A percentile compares a stretch with the other conserved stretches of the same genome.
Conservation (phyloP, 805 yeast species). For the Jamesozyma piceae region DNA sequence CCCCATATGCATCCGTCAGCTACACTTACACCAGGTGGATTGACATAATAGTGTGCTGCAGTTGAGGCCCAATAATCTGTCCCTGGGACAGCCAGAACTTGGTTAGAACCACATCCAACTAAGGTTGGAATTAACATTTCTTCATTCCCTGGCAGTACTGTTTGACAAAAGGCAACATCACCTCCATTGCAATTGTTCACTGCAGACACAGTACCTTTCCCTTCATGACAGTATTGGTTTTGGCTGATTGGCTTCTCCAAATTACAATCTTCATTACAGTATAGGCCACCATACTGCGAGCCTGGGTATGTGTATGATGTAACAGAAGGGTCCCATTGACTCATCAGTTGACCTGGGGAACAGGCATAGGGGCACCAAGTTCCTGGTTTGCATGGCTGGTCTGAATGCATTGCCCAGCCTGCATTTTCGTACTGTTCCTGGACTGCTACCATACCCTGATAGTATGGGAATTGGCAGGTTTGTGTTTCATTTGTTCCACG, state of each 20-base stretch:
- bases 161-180: constrained; percentile 79
- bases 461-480: constrained; percentile 56
- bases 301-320: constrained; percentile 69
- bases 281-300: constrained; percentile 74
- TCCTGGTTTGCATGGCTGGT: constrained; percentile 66
- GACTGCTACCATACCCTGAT: constrained; percentile 60
- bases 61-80: constrained; percentile 77
- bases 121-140: constrained; percentile 87
- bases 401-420: constrained; percentile 84
- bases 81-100: constrained; percentile 73
- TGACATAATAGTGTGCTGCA: constrained; percentile 78
- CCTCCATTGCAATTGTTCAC: constrained; percentile 46
- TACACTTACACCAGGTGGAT: constrained; percentile 71
- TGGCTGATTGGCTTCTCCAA: constrained; percentile 51
- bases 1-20: constrained; percentile 85
- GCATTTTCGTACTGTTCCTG: constrained; percentile 49
- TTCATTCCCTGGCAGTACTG: constrained; percentile 89
- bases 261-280: constrained; percentile 63
- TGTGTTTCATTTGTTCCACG: constrained; percentile 2
- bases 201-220: constrained; percentile 61
- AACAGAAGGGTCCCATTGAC: constrained; percentile 75
- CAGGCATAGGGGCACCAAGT: constrained; percentile 87
- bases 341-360: constrained; percentile 80
- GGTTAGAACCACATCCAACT: constrained; percentile 34
- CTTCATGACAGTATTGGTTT: constrained; percentile 61